Base-by-base conservation (phyloP, 495 filamentous ascomycete species). In the Pyrenula aspistea region DNA sequence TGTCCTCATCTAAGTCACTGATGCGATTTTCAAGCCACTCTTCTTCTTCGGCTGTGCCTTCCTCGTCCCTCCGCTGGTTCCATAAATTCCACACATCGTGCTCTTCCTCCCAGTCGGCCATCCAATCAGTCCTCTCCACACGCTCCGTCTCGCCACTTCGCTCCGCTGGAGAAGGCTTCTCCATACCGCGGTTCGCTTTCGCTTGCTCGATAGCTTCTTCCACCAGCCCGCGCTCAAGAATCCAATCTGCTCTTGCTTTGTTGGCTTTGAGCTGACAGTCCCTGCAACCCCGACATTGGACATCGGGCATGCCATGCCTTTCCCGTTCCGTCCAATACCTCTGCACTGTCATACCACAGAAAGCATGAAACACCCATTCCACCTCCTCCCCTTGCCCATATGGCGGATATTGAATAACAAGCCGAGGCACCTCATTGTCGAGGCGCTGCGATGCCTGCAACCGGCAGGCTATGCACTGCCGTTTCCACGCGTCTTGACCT, bases 11-110 rank as follows among this genome's bases (percentile, higher is more conserved):
- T 42, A 4, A 4, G 31, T 42, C 31, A 8, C 15, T 15, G 15
- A 8, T 15, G 31, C 31, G 8, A 42, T 42, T 15, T 42, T 42
- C 31, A 42, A 8, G 8, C 75, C 68, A 71, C 55, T 68, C 62
- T 67, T 69, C 72, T 57, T 55, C 60, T 57, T 76, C 73, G 56
- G 71, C 73, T 67, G 69, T 65, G 61, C 69, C 71, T 58, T 74
- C 72, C 62, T 65, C 72, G 66, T 48, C 54, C n/a, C 64, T 73
- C 65, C 73, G 72, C 57, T 75, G 31, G 8, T 42, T 42, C 15
- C 31, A 42, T 15, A 42, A 42, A 4, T 42, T 15, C 4, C 15
- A 42, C 15, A 42, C 31, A 15, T 42, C 31, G 15, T 42, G 31
- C 31, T 42, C 8, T 15, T 42, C 31, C 15, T 8, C 15, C 31